A percentile compares a stretch with the other conserved stretches of the same genome.
These are phyloP conservation scores for Trifolium pratense DNA, from an alignment of 306 rosid genomes.

Conservation along the genomic window DNA sequence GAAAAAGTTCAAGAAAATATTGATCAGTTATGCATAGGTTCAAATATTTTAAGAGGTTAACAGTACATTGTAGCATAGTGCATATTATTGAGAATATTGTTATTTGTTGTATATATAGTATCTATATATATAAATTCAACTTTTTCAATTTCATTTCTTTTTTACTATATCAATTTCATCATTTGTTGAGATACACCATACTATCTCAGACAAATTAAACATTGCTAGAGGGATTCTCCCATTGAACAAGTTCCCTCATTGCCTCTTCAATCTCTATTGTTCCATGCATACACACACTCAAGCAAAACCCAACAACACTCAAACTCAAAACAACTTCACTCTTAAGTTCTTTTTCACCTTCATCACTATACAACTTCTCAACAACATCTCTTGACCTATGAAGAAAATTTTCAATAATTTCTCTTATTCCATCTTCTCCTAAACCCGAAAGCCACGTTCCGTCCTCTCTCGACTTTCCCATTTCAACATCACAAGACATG, in stretches of 20 bases:
- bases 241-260: slow-evolving; percentile 53
- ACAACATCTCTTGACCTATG: slow-evolving; percentile 45
- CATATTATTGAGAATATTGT: not conserved
- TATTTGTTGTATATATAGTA: too few species aligned
- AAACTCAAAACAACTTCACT: slow-evolving; percentile 55
- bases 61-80: not conserved
- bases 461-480: slow-evolving; percentile 46
- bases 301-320: slow-evolving; percentile 53
- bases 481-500: slow-evolving; percentile 52
- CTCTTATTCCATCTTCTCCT: slow-evolving; percentile 52
- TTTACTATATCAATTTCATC: not conserved
- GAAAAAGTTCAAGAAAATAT: not conserved
- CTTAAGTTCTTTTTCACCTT: slow-evolving; percentile 46
- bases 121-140: not conserved
- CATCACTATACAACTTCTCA: slow-evolving; percentile 42
- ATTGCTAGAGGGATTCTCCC: slow-evolving; percentile 60
- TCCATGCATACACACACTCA: slow-evolving; percentile 45
- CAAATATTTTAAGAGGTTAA: not conserved
- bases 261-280: slow-evolving; percentile 53
- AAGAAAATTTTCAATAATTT: slow-evolving; percentile 48
- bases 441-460: slow-evolving; percentile 29
- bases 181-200: slow-evolving; percentile 42
- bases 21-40: not conserved
- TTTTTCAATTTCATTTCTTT: slow-evolving; percentile 20
- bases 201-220: slow-evolving; percentile 52